A percentile compares a stretch with the other conserved stretches of the same genome.
Conservation (phyloP, 345 rosid species). For the Ceriops zippeliana region DNA sequence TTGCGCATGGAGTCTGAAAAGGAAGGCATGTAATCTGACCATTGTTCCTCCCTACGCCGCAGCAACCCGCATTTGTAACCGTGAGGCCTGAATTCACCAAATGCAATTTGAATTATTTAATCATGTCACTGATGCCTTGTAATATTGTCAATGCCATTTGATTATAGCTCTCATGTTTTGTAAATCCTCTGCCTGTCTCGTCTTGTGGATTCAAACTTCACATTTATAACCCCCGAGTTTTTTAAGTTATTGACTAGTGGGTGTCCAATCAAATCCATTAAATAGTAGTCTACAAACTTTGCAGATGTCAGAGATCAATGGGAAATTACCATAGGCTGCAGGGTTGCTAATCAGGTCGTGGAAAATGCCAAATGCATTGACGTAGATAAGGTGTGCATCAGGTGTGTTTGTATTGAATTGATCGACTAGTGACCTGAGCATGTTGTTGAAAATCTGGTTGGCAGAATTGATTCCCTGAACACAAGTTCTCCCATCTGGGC, state of each 20-base stretch:
- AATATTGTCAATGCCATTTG: too few species aligned
- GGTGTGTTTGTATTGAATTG: slow-evolving; percentile 49
- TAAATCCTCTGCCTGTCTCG: too few species aligned
- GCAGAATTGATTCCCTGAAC: slow-evolving; percentile 55
- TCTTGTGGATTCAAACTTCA: too few species aligned
- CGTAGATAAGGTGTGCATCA: slow-evolving; percentile 58
- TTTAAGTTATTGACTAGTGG: too few species aligned
- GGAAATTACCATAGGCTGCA: slow-evolving; percentile 41
- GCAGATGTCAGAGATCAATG: background rate
- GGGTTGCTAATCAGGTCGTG: slow-evolving; percentile 55
- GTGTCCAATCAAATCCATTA: too few species aligned
- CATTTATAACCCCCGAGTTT: too few species aligned
- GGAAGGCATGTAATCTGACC: slow-evolving; percentile 47
- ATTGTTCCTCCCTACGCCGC: slow-evolving; percentile 35
- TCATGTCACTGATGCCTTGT: too few species aligned
- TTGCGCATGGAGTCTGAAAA: slow-evolving; percentile 32
- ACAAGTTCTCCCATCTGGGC: slow-evolving; percentile 64
- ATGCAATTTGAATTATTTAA: background rate
- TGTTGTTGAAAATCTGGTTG: slow-evolving; percentile 62
- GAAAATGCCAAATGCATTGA: slow-evolving; percentile 73
- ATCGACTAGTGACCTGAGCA: slow-evolving; percentile 61
- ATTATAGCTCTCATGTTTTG: too few species aligned
- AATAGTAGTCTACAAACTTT: too few species aligned
- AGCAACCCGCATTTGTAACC: slow-evolving; percentile 35
- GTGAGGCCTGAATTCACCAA: slow-evolving; percentile 28